Base-by-base conservation (phyloP, 306 rosid species). In the Corylus heterophylla region DNA sequence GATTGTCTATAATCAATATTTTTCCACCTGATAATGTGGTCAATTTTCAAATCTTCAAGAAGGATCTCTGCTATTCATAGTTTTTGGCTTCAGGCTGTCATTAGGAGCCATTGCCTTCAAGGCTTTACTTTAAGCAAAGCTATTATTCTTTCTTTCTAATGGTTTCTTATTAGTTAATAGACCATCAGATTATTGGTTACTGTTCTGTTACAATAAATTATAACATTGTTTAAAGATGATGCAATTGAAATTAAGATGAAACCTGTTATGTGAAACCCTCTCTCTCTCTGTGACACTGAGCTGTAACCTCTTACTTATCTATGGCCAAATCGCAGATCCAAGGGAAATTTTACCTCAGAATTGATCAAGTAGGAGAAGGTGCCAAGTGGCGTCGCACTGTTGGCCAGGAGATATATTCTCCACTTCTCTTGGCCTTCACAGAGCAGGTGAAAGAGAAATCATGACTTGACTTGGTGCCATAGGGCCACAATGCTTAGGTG, bases 391-490 rank as follows among this genome's bases (percentile, higher is more conserved):
- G 98, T 77, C 94, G 99, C 54, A 80, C 94, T 63, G 83, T 88
- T 81, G 99, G 98, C 75, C 99, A 95, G 83, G 96, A 95, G 89
- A 90, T 91, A 80, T 95, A 84, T 86, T 91, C 97, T 1, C 98
- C 99, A 0, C 86, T 95, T 42, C 97, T 95, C 67, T 78, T 95
- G 75, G 99, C 98, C 72, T 92, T 95, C 86, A 48, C 97, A 44
- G 90, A 91, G 82, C 90, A 89, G 87, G 90, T 89, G 71, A 80
- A 72, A 56, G 78, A 79, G 47, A 52, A 37, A 17, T 76, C 44
- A 76, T 37, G 51, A 67, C 29, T 55, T 79, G 71, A 61, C 16
- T 72, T 76, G 3, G 3, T 9, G 29, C 14, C 27, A 22, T 54
- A n/a, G 42, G 29, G 50, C 42, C 69, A 49, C 66, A 62, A 39